phyloP scores from a whole-genome alignment of 192 early-diverging fungal species.

The Powellomyces hirtus region DNA sequence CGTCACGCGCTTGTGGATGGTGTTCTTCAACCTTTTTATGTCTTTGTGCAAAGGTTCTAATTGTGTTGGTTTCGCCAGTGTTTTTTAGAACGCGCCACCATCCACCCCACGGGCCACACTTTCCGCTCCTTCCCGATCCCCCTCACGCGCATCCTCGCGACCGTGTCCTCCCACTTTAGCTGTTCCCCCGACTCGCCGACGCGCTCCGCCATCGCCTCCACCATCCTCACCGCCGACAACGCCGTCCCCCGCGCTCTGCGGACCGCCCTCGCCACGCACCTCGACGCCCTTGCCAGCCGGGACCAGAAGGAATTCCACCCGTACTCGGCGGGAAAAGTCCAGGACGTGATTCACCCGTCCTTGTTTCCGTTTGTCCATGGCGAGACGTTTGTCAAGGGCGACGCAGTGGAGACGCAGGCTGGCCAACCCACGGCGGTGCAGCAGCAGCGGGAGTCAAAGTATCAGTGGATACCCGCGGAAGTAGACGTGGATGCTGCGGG shows the following conservation, averaged over 20 bases:
- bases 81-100: neutral
- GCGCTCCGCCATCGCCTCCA: neutral
- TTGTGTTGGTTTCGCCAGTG: neutral
- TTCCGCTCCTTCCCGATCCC: neutral
- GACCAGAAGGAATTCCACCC: neutral
- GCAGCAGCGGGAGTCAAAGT: too few species aligned
- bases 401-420: neutral
- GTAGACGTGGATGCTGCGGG: neutral
- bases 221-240: neutral
- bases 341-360: conserved; percentile 9
- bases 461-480: conserved; percentile 12
- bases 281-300: neutral
- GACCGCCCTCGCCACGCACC: neutral
- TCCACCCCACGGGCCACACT: neutral
- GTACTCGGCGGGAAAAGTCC: neutral
- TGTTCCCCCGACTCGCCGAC: neutral
- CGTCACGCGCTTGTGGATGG: neutral
- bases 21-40: neutral
- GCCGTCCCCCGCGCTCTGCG: neutral
- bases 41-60: neutral
- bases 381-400: neutral
- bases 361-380: neutral
- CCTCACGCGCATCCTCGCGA: neutral
- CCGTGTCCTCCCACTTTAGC: neutral
- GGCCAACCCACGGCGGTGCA: neutral